A percentile compares a stretch with the other conserved stretches of the same genome.
Evolutionary conservation across 176 grass and related monocot genomes (phyloP).

Genomic region (Lolium rigidum): DNA sequence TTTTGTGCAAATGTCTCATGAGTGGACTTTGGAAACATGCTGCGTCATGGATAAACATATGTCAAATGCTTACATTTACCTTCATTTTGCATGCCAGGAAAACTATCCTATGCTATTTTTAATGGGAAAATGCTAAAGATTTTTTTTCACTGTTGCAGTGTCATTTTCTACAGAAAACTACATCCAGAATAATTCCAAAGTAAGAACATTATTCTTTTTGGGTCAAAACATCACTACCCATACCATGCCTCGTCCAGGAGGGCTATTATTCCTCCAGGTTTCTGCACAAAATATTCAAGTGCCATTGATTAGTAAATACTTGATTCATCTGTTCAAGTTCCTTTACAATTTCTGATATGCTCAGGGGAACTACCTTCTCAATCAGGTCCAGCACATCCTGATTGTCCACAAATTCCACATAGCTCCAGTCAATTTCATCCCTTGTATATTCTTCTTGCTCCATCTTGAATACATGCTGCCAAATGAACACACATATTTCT

Average conservation of each 20-base stretch:
- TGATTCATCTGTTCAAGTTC: conserved; percentile 25
- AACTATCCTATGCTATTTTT: conserved; percentile 32
- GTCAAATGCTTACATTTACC: conserved; percentile 17
- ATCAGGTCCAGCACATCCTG: conserved; percentile 96
- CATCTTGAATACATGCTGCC: conserved; percentile 98
- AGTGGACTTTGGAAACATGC: conserved; percentile 99
- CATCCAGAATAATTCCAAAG: conserved; percentile 6
- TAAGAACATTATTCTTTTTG: conserved; percentile 22
- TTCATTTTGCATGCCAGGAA: conserved; percentile 32
- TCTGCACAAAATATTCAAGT: conserved; percentile 62
- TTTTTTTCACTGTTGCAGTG: conserved; percentile 20
- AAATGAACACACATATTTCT: conserved; percentile 25
- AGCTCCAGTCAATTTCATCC: conserved; percentile 97
- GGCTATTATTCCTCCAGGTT: conserved; percentile 98
- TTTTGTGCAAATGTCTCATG: conserved; percentile 97
- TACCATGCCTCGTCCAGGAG: conserved; percentile 99
- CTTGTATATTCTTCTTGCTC: conserved; percentile 96
- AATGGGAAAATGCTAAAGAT: neutral
- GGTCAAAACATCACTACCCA: conserved; percentile 30
- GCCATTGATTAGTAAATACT: conserved; percentile 32
- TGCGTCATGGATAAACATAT: conserved; percentile 47
- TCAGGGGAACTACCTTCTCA: conserved; percentile 69
- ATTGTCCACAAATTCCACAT: conserved; percentile 99
- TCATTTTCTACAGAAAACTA: conserved; percentile 25
- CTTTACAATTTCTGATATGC: conserved; percentile 3